Conservation (phyloP, 148 eudicot species). For the Rhododendron ovatum region DNA sequence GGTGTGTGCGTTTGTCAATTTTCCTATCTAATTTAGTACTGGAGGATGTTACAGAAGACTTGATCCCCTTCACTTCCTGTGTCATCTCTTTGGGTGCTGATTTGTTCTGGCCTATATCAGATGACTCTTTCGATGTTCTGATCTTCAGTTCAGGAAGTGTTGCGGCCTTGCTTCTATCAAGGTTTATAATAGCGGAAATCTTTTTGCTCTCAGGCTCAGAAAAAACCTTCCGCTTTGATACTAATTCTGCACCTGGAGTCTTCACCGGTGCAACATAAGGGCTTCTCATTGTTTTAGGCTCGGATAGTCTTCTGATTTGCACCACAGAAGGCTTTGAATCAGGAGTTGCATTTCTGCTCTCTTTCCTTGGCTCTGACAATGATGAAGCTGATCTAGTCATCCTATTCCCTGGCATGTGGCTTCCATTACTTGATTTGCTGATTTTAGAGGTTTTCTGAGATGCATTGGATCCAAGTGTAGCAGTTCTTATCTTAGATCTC, state of each 20-base stretch:
- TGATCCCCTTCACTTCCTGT: conserved; percentile 28
- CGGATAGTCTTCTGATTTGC: conserved; percentile 82
- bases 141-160: conserved; percentile 63
- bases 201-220: conserved; percentile 50
- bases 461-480: conserved; percentile 44
- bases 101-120: conserved; percentile 31
- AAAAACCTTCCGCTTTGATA: conserved; percentile 41
- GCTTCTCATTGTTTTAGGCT: conserved; percentile 58
- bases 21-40: conserved; percentile 4
- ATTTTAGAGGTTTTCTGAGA: conserved; percentile 48
- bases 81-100: conserved; percentile 28
- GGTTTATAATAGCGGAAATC: conserved; percentile 34
- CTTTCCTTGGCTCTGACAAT: conserved; percentile 53
- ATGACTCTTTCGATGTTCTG: conserved; percentile 40
- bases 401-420: conserved; percentile 43
- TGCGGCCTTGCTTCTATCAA: conserved; percentile 57
- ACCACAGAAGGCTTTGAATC: conserved; percentile 72
- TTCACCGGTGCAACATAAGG: conserved; percentile 39
- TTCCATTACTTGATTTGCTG: conserved; percentile 37
- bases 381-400: conserved; percentile 73
- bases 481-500: conserved; percentile 67
- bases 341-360: conserved; percentile 34
- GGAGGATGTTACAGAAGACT: conserved; percentile 21
- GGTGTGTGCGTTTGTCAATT: conserved; percentile 16
- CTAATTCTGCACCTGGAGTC: conserved; percentile 41